phyloP scores from a whole-genome alignment of 345 rosid genomes.

The Euphorbia pulcherrima region DNA sequence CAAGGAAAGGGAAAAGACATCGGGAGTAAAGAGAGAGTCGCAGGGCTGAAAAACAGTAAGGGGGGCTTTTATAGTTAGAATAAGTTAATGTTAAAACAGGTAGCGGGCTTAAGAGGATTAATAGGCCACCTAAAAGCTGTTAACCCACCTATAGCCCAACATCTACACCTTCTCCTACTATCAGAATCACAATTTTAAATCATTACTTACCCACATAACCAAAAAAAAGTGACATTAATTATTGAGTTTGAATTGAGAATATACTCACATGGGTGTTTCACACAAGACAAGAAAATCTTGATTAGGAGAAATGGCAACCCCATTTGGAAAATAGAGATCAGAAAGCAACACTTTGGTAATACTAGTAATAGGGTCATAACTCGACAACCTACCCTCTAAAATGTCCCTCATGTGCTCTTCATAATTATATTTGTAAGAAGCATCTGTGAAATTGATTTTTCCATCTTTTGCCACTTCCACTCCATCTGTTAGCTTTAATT shows the following conservation, averaged over 20 bases:
- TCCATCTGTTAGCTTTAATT: conserved; percentile 57
- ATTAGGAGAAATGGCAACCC: conserved; percentile 54
- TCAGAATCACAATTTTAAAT: neutral
- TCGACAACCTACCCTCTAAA: conserved; percentile 61
- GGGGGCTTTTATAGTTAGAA: no score
- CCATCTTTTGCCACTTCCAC: conserved; percentile 69
- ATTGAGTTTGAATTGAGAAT: no score
- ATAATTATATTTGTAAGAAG: conserved; percentile 45
- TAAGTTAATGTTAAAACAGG: no score
- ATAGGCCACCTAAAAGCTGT: no score
- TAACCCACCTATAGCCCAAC: no score
- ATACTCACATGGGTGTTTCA: conserved; percentile 48
- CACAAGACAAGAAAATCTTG: conserved; percentile 60
- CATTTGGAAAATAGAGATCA: conserved; percentile 69
- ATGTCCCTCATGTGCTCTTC: conserved; percentile 26
- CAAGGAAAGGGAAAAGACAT: no score
- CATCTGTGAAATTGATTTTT: conserved; percentile 70
- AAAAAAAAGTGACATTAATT: no score
- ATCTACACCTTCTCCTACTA: conserved; percentile 59
- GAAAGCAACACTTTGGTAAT: conserved; percentile 42
- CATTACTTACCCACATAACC: no score
- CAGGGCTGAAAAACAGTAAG: no score
- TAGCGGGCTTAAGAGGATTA: no score
- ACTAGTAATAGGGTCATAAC: conserved; percentile 51
- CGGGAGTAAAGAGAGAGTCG: no score